Evolutionary conservation across 768 basidiomycete genomes (phyloP), one percentile per base, ranked within the genome.

Genomic region (Mycena amicta): DNA sequence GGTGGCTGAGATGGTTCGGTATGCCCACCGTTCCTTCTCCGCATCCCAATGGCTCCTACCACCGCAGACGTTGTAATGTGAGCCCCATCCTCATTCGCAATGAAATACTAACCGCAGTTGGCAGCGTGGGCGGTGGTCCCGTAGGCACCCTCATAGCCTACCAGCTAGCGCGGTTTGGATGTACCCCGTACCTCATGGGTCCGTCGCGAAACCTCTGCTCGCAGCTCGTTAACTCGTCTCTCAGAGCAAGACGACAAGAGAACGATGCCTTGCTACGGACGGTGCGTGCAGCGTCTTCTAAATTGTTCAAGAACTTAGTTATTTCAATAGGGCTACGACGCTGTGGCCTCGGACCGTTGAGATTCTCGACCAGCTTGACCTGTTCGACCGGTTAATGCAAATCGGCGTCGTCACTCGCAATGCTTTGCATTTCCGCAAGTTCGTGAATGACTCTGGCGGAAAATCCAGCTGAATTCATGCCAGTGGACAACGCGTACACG

Each of bases 291-390:
- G 8, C 33, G 33, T n/a, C 33, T 37, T 8, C 33, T 37, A 8
- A 8, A 8, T 8, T 37, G 11, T 37, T 37, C 33, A 37, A 18
- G 8, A 37, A 37, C 18, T 37, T 37, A 37, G 11, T 37, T 18
- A 8, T 37, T n/a, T n/a, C n/a, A n/a, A 20, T 16, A 30, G 64
- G 8, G 65, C 62, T 1, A 51, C 56, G 6, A 63, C 59, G 2
- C 37, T 63, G 40, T 66, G 65, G 65, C 65, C 65, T 16, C 60
- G 62, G 2, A 66, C 60, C 12, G 62, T 62, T 13, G 63, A 66
- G 39, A 43, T 66, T 0, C 51, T 64, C 22, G 63, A 64, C 49
- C 63, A 66, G 43, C 52, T 66, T 23, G 62, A 64, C 55, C 55
- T 66, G 3, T 62, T 62, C 20, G 65, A 66, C 28, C 55, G 60